These are phyloP conservation scores for Aspergillus neoniger DNA, from an alignment of 2,329 filamentous ascomycete species.

Conservation along the genomic window DNA sequence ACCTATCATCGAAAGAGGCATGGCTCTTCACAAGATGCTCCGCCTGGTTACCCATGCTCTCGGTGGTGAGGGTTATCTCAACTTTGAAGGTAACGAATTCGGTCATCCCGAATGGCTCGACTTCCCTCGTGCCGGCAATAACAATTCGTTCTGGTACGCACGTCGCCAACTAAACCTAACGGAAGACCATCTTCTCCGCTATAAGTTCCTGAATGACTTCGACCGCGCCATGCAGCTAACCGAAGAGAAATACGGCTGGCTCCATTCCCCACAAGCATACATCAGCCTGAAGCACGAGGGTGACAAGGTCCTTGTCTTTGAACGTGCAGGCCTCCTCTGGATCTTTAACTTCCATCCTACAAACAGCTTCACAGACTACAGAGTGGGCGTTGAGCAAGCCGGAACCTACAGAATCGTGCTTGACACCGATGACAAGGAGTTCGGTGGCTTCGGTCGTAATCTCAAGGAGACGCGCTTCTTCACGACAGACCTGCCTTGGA, in stretches of 20 bases:
- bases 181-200: slow-evolving; percentile 81
- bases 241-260: slow-evolving; percentile 89
- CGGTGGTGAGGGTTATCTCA: slow-evolving; percentile 94
- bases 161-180: slow-evolving; percentile 90
- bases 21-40: slow-evolving; percentile 97
- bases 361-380: slow-evolving; percentile 85
- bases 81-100: slow-evolving; percentile 99
- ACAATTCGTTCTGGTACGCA: slow-evolving; percentile 93
- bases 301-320: slow-evolving; percentile 95
- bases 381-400: slow-evolving; percentile 79
- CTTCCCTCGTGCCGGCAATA: slow-evolving; percentile 90
- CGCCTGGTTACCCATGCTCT: slow-evolving; percentile 87
- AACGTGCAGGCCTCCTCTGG: slow-evolving; percentile 85
- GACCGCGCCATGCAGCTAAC: slow-evolving; percentile 86
- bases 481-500: slow-evolving; percentile 89
- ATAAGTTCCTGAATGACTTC: slow-evolving; percentile 90
- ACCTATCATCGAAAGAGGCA: slow-evolving; percentile 82
- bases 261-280: slow-evolving; percentile 81
- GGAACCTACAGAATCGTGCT: slow-evolving; percentile 88
- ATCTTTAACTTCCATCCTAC: slow-evolving; percentile 94
- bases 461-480: slow-evolving; percentile 84
- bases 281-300: slow-evolving; percentile 89
- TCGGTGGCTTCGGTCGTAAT: slow-evolving; percentile 78
- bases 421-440: slow-evolving; percentile 73
- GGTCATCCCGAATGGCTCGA: slow-evolving; percentile 99